Evolutionary conservation across 805 yeast species (phyloP), one percentile per base, ranked within the genome.

Genomic region (Candida germanica): DNA sequence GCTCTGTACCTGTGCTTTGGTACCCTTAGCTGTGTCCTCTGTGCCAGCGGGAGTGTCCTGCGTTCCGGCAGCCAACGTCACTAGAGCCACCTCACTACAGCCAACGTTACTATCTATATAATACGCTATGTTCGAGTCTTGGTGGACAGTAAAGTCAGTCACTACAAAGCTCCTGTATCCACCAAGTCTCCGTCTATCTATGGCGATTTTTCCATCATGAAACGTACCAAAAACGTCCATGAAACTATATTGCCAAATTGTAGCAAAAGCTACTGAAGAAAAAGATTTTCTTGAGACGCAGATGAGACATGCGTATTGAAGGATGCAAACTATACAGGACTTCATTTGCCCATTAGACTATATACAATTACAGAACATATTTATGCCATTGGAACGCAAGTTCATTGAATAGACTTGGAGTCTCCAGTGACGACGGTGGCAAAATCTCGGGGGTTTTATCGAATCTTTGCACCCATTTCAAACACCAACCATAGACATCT

Each of bases 391-490:
- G 33, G 26, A 44, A 53, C 33, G 40, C 46, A 5, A 62, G 35
- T 44, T 67, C 71, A 43, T 67, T 67, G 43, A 48, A 49, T 33
- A 67, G 48, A 39, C 50, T 58, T 1, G 73, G 73, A 4, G 53
- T 33, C 39, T 67, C 66, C 8, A 33, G 28, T 3, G 55, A 56
- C 5, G 6, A 28, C 3, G 69, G 60, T 5, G 18, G 18, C 5
- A 9, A 6, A 15, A 35, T 30, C 7, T 14, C 11, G 9, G 6
- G 16, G 30, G 9, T 19, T 3, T 23, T 16, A n/a, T 16, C 12
- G 7, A 29, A 12, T n/a, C 10, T 4, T 2, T 23, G 13, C 15
- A n/a, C 6, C 33, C 33, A 35, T 5, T 23, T 29, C 19, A 18
- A 8, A 16, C 13, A 24, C 38, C 38, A 35, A 19, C 19, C 29